These are phyloP conservation scores for Rutstroemia sp. DNA, from an alignment of 2,329 filamentous ascomycete species.

Conservation along the genomic window DNA sequence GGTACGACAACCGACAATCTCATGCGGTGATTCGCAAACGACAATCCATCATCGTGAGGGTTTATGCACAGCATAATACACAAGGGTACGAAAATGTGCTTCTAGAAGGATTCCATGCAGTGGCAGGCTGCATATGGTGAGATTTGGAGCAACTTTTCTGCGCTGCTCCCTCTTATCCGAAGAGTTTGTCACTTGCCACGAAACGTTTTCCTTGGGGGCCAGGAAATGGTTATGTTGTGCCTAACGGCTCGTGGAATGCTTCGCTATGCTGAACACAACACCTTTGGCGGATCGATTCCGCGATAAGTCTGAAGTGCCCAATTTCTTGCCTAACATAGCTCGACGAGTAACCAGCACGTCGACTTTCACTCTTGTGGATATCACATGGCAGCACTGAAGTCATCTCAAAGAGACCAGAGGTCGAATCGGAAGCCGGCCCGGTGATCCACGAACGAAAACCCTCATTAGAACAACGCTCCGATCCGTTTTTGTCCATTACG, in stretches of 20 bases:
- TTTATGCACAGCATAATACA: neutral
- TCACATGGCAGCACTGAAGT: neutral
- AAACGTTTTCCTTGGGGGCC: neutral
- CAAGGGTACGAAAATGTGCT: neutral
- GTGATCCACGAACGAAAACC: neutral
- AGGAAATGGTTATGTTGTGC: neutral
- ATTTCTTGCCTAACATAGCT: neutral
- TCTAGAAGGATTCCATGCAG: slow-evolving; percentile 6
- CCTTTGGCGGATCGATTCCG: neutral
- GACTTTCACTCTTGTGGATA: neutral
- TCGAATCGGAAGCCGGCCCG: neutral
- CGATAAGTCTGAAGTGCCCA: neutral
- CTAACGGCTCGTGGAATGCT: neutral
- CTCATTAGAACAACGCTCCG: neutral
- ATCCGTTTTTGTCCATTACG: neutral
- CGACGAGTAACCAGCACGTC: neutral
- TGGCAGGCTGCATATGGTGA: slow-evolving; percentile 1
- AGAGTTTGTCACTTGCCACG: neutral
- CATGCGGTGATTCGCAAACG: neutral
- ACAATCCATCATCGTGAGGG: neutral
- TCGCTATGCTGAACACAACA: no score
- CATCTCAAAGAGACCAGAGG: neutral
- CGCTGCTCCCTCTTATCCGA: neutral
- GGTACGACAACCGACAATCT: neutral
- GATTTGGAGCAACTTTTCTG: neutral